Base-by-base conservation (phyloP, 2,329 filamentous ascomycete species). In the Chaetomium sp. region DNA sequence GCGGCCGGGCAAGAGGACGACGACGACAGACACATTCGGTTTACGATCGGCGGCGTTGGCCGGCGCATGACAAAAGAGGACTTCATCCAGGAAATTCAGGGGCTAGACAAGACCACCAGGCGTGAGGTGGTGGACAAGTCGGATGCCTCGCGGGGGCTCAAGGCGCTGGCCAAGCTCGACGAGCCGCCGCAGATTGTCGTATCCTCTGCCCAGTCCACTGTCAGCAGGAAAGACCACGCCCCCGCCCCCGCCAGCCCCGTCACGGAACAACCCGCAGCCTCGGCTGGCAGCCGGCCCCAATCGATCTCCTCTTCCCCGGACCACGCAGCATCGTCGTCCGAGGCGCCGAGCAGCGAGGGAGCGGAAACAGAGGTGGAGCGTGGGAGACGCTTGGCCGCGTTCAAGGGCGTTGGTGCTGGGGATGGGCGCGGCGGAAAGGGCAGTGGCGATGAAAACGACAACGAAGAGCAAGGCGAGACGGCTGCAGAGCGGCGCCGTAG, bases 41-140 rank as follows among this genome's bases (percentile, higher is more conserved):
- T 93, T 76, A 93, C 88, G 1, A 90, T 94, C 68, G 86, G 84
- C 53, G 87, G 88, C 38, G 85, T 87, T n/a, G 90, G 90, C 6
- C 82, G 83, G 67, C 86, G 91, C 56, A 89, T 95, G 85, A 93
- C 85, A 67, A 93, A 93, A 77, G 86, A 89, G 4, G 90, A 93
- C 72, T 94, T 95, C 73, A 87, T 95, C 66, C 81, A 83, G 55
- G 87, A 92, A 73, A 88, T 95, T 72, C 86, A 87, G 68, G 85
- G 87, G 68, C 81, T 94, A 65, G 90, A 94, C 73, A 84, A 85
- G 27, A 86, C 86, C 72, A 86, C 87, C 16, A 83, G 83, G 6
- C 79, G 78, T 42, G 82, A 85, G 65, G 80, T 86, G 2, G 77
- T 86, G 4, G 81, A 84, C 45, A 78, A 80, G 62, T 85, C 83